phyloP scores from a whole-genome alignment of 2,329 filamentous ascomycete species.

The Xylaria sp. region DNA sequence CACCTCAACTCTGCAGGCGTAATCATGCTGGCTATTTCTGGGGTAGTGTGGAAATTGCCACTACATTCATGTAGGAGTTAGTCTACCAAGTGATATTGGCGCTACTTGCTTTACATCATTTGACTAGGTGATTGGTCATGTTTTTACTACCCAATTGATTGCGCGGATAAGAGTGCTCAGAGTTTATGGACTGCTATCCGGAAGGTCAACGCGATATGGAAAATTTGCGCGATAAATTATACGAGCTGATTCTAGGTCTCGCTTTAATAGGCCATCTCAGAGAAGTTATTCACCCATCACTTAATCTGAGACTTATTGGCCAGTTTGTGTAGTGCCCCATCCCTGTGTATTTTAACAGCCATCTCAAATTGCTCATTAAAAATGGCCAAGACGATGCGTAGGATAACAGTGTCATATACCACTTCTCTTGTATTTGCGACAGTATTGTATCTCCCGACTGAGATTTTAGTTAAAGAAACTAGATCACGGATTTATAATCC shows the following conservation, averaged over 20 bases:
- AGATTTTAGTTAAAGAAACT: background rate
- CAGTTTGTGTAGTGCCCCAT: too few species aligned
- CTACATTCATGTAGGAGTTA: background rate
- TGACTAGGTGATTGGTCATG: too few species aligned
- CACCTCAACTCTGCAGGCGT: background rate
- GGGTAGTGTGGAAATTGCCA: background rate
- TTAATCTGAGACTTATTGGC: too few species aligned
- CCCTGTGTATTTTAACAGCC: too few species aligned
- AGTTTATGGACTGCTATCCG: too few species aligned
- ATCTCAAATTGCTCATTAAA: too few species aligned
- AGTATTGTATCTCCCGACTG: background rate
- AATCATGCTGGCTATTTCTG: background rate
- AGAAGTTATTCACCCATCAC: too few species aligned
- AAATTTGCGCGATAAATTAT: too few species aligned
- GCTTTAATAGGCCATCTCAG: too few species aligned
- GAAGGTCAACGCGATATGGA: too few species aligned
- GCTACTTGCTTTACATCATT: background rate
- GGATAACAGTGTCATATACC: background rate
- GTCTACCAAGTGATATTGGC: background rate
- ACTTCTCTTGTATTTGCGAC: background rate
- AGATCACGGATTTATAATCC: background rate
- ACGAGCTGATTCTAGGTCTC: too few species aligned
- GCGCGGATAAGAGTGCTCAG: too few species aligned
- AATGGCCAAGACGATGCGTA: background rate
- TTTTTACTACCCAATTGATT: background rate